A percentile compares a stretch with the other conserved stretches of the same genome.
Conservation (phyloP, 352 stramenopile species). For the Pythium grandisporangium region DNA sequence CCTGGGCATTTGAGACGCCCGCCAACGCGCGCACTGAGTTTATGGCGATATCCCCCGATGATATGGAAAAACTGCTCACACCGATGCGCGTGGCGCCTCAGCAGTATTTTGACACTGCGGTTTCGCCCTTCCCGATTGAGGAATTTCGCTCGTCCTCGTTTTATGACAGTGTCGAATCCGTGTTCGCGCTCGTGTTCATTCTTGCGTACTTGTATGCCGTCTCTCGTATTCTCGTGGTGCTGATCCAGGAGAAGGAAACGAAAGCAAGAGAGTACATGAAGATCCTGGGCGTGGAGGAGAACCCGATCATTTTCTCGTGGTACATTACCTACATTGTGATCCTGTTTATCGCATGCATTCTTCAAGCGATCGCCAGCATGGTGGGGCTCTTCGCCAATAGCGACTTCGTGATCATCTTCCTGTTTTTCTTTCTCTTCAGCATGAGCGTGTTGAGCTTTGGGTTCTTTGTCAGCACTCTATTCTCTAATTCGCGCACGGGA, state of each 20-base stretch:
- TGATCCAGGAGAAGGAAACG: constrained; percentile 89
- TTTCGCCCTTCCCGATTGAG: constrained; percentile 37
- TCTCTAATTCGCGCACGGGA: constrained; percentile 51
- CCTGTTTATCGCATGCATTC: constrained; percentile 17
- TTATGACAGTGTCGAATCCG: constrained; percentile 41
- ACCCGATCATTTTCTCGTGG: constrained; percentile 19
- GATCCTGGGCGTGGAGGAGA: constrained; percentile 24
- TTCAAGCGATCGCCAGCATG: constrained; percentile 17
- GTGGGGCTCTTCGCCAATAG: constrained; percentile 22
- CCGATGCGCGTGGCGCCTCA: constrained; percentile 37
- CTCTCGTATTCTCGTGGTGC: constrained; percentile 63
- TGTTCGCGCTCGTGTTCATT: constrained; percentile 84
- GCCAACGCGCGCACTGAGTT: constrained; percentile 1
- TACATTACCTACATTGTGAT: constrained; percentile 27
- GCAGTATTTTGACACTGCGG: constrained; percentile 21
- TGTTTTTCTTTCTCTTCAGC: constrained; percentile 51
- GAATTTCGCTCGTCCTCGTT: constrained; percentile 41
- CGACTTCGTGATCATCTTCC: constrained; percentile 15
- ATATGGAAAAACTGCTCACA: constrained; percentile 24
- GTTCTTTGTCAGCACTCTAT: constrained; percentile 67
- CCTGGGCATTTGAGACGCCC: not conserved
- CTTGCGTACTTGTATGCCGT: constrained; percentile 85
- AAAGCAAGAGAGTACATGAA: constrained; percentile 86
- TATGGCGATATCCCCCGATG: not conserved
- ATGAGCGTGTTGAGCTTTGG: constrained; percentile 36